These are phyloP conservation scores for Allantophomopsis lycopodina DNA, from an alignment of 2,329 filamentous ascomycete genomes.

Conservation along the genomic window DNA sequence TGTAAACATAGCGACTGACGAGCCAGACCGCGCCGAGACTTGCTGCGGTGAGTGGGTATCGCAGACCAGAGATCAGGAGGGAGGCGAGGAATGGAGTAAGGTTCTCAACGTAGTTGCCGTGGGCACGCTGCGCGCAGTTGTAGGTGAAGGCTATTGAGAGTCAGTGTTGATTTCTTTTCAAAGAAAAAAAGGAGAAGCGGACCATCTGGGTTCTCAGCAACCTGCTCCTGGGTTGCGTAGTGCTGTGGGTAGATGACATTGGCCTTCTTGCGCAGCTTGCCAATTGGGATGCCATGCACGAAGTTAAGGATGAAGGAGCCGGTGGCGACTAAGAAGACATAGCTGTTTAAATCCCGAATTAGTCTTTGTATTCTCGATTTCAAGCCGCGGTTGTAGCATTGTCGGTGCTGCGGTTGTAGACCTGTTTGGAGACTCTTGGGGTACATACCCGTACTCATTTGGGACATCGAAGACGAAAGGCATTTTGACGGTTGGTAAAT, in stretches of 20 bases:
- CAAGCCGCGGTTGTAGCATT: no score
- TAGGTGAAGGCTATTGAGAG: constrained; percentile 29
- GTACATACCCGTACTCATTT: constrained; percentile 2
- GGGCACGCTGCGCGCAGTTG: constrained; percentile 53
- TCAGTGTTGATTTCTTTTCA: no score
- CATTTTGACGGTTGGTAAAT: background rate
- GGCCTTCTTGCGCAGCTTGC: constrained; percentile 33
- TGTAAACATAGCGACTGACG: constrained; percentile 37
- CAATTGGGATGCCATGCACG: constrained; percentile 34
- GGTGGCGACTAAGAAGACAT: constrained; percentile 43
- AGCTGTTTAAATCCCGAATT: constrained; percentile 25
- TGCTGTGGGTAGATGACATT: constrained; percentile 40
- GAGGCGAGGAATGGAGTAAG: constrained; percentile 34
- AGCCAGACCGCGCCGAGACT: constrained; percentile 37
- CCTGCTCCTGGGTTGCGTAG: constrained; percentile 40
- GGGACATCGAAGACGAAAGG: background rate
- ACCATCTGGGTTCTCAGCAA: constrained; percentile 35
- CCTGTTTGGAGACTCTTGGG: no score
- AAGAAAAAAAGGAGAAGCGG: constrained; percentile 3
- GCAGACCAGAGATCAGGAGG: constrained; percentile 40
- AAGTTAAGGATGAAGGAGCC: constrained; percentile 43
- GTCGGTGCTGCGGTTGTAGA: no score
- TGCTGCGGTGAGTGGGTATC: constrained; percentile 35
- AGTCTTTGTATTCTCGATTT: background rate
- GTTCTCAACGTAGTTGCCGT: constrained; percentile 52